Percentiles rank a stretch among this genome's conserved stretches.
Conservation (phyloP, 306 rosid genomes). For the Rubus parviflorus region DNA sequence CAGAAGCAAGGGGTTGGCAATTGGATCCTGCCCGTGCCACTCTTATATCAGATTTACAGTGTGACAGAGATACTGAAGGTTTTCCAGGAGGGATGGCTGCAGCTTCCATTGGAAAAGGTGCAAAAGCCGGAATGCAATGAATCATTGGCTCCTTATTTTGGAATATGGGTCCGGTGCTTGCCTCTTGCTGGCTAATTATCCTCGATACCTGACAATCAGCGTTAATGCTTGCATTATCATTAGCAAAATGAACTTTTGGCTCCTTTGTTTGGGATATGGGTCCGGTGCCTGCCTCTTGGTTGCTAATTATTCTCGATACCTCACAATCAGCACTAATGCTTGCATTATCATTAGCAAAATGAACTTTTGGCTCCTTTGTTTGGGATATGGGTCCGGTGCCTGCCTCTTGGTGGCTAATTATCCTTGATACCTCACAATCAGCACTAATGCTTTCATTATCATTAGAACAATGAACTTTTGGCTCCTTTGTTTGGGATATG, state of each 20-base stretch:
- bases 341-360: neutral
- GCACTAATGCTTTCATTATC: neutral
- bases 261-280: neutral
- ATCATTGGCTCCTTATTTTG: constrained; percentile 57
- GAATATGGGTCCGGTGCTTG: constrained; percentile 41
- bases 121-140: constrained; percentile 59
- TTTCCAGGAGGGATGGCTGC: constrained; percentile 55
- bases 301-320: neutral
- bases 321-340: neutral
- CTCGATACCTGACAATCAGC: constrained; percentile 37
- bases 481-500: constrained; percentile 51
- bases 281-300: neutral
- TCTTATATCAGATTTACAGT: constrained; percentile 50
- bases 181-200: constrained; percentile 41
- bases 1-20: constrained; percentile 38
- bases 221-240: constrained; percentile 49
- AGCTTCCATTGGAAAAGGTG: constrained; percentile 58
- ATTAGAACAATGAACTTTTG: constrained; percentile 42
- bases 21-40: constrained; percentile 50
- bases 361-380: constrained; percentile 2
- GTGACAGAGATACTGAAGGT: constrained; percentile 56
- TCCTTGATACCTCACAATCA: neutral
- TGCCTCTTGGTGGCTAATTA: neutral
- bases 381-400: neutral
- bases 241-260: neutral